Evolutionary conservation across 495 filamentous ascomycete genomes (phyloP), one percentile per base, ranked within the genome.

Genomic region (Trichoderma reesei): DNA sequence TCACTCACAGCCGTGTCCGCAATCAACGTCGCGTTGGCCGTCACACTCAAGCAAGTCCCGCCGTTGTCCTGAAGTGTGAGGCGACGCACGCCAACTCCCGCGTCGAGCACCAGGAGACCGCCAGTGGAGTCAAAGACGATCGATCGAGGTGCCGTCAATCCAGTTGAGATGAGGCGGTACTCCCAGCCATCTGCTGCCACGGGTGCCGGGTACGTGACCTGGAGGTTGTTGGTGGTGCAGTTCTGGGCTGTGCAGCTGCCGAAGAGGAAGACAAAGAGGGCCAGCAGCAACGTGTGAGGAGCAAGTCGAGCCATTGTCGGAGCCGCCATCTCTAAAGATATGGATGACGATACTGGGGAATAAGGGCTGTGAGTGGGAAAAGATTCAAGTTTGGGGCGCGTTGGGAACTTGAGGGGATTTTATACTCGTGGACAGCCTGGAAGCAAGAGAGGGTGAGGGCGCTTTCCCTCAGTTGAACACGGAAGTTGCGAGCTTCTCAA

Each of bases 21-120:
- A 73, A 68, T 34, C 61, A 72, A 16, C 63, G 76, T 68, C 65
- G 67, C 59, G 65, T 68, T 69, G 67, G 64, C 33, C 70, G 68
- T 48, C 41, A 72, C 60, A 76, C 61, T 68, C 75, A 88, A 31
- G 59, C 74, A 76, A 0, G 73, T 74, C 41, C 72, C 74, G 26
- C 77, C 80, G 18, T 79, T 71, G 31, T 78, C 80, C 14, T 76
- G 68, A 36, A 89, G 70, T 3, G 66, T 72, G 56, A 89, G 69
- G 37, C 78, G 80, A 2, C 71, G 75, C 66, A 91, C 79, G 1
- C 88, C 87, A 3, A 48, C 26, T 6, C 79, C 75, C 26, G 74
- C 62, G 64, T 89, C 75, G 4, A 89, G 76, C 13, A 90, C 83
- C 0, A 91, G 77, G 16, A 91, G 73, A 36, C 80, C 81, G 0